Base-by-base conservation (phyloP, 164 flowering plant species). In the Tinospora cordifolia region DNA sequence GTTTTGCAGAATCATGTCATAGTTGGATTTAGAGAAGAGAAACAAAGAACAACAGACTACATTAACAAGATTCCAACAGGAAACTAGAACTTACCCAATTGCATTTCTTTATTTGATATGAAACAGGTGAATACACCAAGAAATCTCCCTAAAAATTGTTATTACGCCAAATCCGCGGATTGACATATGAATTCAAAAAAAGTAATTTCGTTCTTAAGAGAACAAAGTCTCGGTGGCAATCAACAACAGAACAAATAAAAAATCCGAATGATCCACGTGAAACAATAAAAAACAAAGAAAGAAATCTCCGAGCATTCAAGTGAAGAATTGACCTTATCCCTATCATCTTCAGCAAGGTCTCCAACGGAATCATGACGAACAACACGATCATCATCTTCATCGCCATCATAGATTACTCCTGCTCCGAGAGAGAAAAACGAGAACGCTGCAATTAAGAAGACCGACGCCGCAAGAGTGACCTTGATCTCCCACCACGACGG, bases 401-500 rank as follows among this genome's bases (percentile, higher is more conserved):
- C 81, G 2, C 57, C 73, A n/a, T 26, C 2, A 6, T 63, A 57
- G 44, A 11, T 66, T n/a, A 51, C 77, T 9, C 75, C 78, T 21
- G 47, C 78, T 11, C 75, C 71, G 47, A 30, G 70, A 6, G 80
- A 60, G 72, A 91, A 87, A 64, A 83, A 83, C 75, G 84, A 85
- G 72, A 75, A 87, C 19, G 89, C 81, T 0, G 74, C 75, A 74
- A 90, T 78, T 70, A 87, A 83, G 69, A 90, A 88, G 10, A 84
- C 26, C 21, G 98, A 82, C 21, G 91, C 88, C 1, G 86, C 87
- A 65, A 87, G 76, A 15, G 96, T 64, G 73, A 93, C 84, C 76
- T 87, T 69, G 75, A 87, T 72, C 90, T 93, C 98, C 98, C 96
- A 90, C 88, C 79, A 81, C 6, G 98, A 84, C 36, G 97, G 98